phyloP scores from a whole-genome alignment of 1,284 basidiomycete species.

The Stygiomarasmius scandens region DNA sequence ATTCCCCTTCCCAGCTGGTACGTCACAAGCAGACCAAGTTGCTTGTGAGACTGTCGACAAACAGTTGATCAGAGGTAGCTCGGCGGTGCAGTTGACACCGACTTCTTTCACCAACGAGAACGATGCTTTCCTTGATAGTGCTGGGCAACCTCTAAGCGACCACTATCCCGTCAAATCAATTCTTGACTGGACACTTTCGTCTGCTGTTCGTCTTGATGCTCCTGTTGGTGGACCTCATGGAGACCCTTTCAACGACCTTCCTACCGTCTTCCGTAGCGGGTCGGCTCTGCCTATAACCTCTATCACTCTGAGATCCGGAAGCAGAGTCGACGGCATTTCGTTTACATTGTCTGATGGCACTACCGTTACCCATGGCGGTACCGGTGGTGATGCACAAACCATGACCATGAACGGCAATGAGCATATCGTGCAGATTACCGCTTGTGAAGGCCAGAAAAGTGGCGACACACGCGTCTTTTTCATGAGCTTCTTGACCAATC shows the following conservation, averaged over 20 bases:
- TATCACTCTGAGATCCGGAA: conserved; percentile 35
- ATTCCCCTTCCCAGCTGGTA: conserved; percentile 34
- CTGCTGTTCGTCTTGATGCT: conserved; percentile 32
- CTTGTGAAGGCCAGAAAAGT: conserved; percentile 31
- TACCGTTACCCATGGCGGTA: conserved; percentile 35
- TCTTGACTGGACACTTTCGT: conserved; percentile 34
- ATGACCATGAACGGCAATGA: conserved; percentile 31
- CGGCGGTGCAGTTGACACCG: conserved; percentile 25
- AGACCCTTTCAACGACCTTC: conserved; percentile 34
- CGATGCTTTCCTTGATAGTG: conserved; percentile 32
- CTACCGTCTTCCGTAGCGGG: conserved; percentile 21
- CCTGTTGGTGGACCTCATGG: conserved; percentile 38
- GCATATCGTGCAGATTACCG: conserved; percentile 24
- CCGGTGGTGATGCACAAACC: conserved; percentile 34
- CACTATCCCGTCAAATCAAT: conserved; percentile 37
- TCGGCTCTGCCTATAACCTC: conserved; percentile 29
- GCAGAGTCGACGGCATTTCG: conserved; percentile 34
- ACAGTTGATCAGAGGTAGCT: conserved; percentile 32
- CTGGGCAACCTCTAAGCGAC: conserved; percentile 35
- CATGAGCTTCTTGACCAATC: conserved; percentile 32
- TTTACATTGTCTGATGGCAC: conserved; percentile 25
- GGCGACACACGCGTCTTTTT: conserved; percentile 36
- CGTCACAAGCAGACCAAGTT: conserved; percentile 28
- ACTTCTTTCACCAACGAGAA: conserved; percentile 35
- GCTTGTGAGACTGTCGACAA: conserved; percentile 43